Base-by-base conservation (phyloP, 2,329 filamentous ascomycete genomes). In the Microcyclospora tardicrescens region DNA sequence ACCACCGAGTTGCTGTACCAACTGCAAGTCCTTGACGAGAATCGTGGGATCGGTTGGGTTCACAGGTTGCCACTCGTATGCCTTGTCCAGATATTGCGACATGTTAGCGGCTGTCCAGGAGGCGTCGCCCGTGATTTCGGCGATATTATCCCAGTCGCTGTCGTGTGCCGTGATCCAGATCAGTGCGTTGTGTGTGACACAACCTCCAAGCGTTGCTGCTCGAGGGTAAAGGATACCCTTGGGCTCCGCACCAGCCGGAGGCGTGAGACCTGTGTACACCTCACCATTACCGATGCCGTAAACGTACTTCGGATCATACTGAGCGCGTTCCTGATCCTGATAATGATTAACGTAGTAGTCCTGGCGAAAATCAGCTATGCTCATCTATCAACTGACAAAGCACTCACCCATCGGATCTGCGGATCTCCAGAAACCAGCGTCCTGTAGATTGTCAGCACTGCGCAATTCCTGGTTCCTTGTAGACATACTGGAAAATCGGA, bases 301-400 rank as follows among this genome's bases (percentile, higher is more conserved):
- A 2, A 69, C 69, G 29, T 70, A 69, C 60, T 79, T 78, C 48
- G 60, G 69, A 52, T 79, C 72, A 38, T 63, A 61, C 11, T 66
- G 62, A 42, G 74, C 69, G 27, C 68, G 62, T 14, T 58, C 54
- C 31, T 71, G 58, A 43, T 78, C 66, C 9, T 64, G 61, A 49
- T 76, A 78, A 52, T 79, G 74, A 34, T 67, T 67, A 12, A 77
- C 72, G 45, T 71, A 79, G 56, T 72, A 77, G 53, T 75, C 30
- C n/a, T n/a, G n/a, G n/a, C n/a, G n/a, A n/a, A n/a, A n/a, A n/a
- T n/a, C n/a, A n/a, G n/a, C n/a, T n/a, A n/a, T n/a, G n/a, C n/a
- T 10, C 14, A 14, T 19, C 12, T 19, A 5, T 3, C 6, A 16
- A 33, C 6, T 12, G 2, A 4, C 3, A 1, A 14, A 14, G 11